Evolutionary conservation across 1,139 yeast species (phyloP).

Genomic region (Hyphopichia fennica): DNA sequence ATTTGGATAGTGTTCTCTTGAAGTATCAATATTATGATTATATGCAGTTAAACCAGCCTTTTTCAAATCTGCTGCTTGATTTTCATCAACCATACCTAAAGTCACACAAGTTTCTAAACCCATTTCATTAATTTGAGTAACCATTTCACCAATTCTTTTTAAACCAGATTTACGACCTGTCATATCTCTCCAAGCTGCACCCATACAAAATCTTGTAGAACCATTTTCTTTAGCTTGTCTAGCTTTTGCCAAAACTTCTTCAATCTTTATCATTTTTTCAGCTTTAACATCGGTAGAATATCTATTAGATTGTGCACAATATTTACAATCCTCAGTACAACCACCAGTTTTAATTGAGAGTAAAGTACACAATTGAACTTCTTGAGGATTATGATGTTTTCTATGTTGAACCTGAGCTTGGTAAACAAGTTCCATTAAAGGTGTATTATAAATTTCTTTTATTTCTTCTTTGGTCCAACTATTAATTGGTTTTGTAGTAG

Average conservation of each 20-base stretch:
- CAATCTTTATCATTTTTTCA: conserved; percentile 60
- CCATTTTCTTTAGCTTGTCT: conserved; percentile 66
- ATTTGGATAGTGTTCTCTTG: conserved; percentile 72
- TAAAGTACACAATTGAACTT: conserved; percentile 74
- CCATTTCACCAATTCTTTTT: conserved; percentile 65
- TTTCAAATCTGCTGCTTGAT: conserved; percentile 59
- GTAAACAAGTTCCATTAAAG: conserved; percentile 62
- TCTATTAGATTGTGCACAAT: conserved; percentile 74
- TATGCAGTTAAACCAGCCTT: conserved; percentile 80
- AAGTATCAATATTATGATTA: conserved; percentile 79
- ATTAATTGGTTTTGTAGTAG: conserved; percentile 35
- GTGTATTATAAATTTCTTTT: conserved; percentile 58
- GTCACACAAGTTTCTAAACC: conserved; percentile 81
- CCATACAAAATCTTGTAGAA: conserved; percentile 79
- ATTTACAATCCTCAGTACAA: conserved; percentile 78
- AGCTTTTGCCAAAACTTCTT: conserved; percentile 65
- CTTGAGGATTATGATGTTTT: conserved; percentile 62
- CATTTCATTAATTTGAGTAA: conserved; percentile 54
- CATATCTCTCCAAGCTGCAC: conserved; percentile 91
- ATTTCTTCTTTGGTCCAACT: conserved; percentile 65
- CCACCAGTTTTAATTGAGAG: conserved; percentile 79
- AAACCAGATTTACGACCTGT: conserved; percentile 70
- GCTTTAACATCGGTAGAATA: conserved; percentile 72
- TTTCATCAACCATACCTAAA: conserved; percentile 68
- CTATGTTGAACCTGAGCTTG: conserved; percentile 69